phyloP scores from a whole-genome alignment of 371 early-diverging fungal genomes.

The Mucor ambiguus region DNA sequence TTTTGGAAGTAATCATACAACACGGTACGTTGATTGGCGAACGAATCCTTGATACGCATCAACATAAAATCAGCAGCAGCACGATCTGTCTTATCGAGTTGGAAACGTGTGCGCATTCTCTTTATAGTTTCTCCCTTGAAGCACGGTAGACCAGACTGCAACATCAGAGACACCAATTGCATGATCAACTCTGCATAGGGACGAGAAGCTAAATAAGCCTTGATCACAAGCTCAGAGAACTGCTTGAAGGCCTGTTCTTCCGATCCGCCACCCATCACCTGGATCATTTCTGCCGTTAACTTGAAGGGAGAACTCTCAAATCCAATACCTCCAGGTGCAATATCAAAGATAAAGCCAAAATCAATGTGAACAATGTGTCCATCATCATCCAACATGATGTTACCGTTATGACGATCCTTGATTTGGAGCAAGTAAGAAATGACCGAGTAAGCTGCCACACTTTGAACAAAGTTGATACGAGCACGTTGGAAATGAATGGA shows the following conservation, averaged over 20 bases:
- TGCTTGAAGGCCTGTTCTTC: constrained; percentile 83
- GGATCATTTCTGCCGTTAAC: constrained; percentile 97
- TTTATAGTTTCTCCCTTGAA: constrained; percentile 92
- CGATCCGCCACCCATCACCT: constrained; percentile 91
- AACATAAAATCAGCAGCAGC: constrained; percentile 96
- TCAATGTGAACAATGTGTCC: constrained; percentile 99
- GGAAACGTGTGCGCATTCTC: constrained; percentile 91
- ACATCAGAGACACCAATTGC: constrained; percentile 90
- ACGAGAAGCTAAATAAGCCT: constrained; percentile 89
- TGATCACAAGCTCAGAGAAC: constrained; percentile 92
- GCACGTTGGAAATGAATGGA: constrained; percentile 93
- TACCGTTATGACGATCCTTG: constrained; percentile 99
- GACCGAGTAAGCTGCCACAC: constrained; percentile 98
- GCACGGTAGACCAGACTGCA: constrained; percentile 96
- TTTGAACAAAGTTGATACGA: constrained; percentile 93
- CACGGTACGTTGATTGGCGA: constrained; percentile 89
- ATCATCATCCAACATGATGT: constrained; percentile 98
- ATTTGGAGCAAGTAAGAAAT: constrained; percentile 95
- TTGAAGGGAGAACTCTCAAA: constrained; percentile 99
- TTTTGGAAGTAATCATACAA: constrained; percentile 88
- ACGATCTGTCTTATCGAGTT: constrained; percentile 87
- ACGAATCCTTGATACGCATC: constrained; percentile 86
- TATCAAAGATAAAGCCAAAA: constrained; percentile 99
- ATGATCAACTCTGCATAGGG: constrained; percentile 96
- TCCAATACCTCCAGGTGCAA: constrained; percentile 98